Evolutionary conservation across 2,329 filamentous ascomycete genomes (phyloP).

Genomic region (Didymella sp.): DNA sequence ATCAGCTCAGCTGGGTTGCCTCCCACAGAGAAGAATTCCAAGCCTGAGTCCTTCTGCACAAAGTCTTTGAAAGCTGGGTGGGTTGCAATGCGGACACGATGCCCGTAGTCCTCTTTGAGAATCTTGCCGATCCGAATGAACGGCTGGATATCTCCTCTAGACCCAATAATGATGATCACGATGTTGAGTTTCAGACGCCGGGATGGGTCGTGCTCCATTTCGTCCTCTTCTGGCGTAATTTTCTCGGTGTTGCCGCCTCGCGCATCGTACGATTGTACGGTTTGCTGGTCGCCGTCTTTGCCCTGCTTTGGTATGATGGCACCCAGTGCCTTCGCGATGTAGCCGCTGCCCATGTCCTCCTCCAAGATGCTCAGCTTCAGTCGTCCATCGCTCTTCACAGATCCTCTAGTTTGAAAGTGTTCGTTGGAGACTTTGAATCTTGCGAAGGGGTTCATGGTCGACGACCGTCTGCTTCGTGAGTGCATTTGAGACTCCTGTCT

Average conservation of each 20-base stretch:
- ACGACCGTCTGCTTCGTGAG: conserved; percentile 16
- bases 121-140: conserved; percentile 78
- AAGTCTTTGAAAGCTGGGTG: conserved; percentile 80
- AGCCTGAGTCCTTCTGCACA: conserved; percentile 71
- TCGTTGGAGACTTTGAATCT: conserved; percentile 69
- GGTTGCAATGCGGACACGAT: conserved; percentile 78
- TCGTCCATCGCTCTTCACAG: conserved; percentile 72
- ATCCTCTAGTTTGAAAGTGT: conserved; percentile 69
- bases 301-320: conserved; percentile 66
- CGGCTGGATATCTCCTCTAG: conserved; percentile 79
- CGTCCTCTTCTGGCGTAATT: conserved; percentile 43
- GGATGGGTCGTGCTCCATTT: conserved; percentile 43
- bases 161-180: conserved; percentile 84
- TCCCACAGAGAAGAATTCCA: conserved; percentile 83
- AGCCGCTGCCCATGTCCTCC: conserved; percentile 72
- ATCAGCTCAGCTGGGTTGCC: conserved; percentile 82
- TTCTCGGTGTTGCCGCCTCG: conserved; percentile 23
- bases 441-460: conserved; percentile 50
- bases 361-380: conserved; percentile 72
- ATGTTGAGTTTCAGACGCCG: conserved; percentile 70
- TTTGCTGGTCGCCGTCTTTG: conserved; percentile 44
- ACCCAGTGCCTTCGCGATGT: conserved; percentile 75
- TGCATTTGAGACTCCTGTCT: conserved; percentile 9
- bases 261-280: conserved; percentile 30
- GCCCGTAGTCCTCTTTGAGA: conserved; percentile 72